Conservation (phyloP, 345 rosid genomes). For the Rhizophora apiculata region DNA sequence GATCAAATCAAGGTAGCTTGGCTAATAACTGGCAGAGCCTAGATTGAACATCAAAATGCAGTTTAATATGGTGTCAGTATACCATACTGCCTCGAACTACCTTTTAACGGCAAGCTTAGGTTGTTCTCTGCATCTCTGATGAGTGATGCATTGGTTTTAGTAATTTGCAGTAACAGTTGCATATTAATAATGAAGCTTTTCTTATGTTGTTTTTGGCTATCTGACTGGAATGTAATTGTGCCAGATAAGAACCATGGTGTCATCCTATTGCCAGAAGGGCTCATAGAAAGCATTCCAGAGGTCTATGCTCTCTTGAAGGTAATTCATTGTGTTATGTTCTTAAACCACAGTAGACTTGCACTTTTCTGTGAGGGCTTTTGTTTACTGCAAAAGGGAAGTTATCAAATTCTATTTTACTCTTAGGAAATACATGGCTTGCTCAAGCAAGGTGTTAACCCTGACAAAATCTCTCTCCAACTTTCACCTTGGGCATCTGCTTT, state of each 20-base stretch:
- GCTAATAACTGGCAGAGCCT: no score
- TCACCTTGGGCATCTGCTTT: constrained; percentile 99
- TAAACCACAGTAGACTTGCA: background rate
- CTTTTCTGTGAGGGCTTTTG: background rate
- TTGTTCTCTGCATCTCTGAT: background rate
- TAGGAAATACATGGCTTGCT: constrained; percentile 87
- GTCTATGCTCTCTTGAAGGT: constrained; percentile 93
- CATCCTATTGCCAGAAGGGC: constrained; percentile 95
- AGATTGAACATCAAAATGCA: background rate
- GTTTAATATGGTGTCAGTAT: background rate
- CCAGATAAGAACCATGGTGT: constrained; percentile 94
- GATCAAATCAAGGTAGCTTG: no score
- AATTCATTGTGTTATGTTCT: background rate
- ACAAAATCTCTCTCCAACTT: constrained; percentile 77
- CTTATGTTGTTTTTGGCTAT: constrained; percentile 11
- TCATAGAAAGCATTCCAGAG: constrained; percentile 95
- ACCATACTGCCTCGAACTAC: background rate
- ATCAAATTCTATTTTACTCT: constrained; percentile 17
- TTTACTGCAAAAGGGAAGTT: constrained; percentile 2
- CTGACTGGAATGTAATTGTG: constrained; percentile 23
- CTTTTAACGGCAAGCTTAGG: background rate
- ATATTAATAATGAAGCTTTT: background rate
- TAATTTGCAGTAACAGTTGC: background rate
- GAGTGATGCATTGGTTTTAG: background rate
- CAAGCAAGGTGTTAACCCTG: constrained; percentile 63